Percentiles rank a stretch among this genome's conserved stretches.
These are phyloP conservation scores for Phytophthora chlamydospora DNA, from an alignment of 352 stramenopile species.

Conservation along the genomic window DNA sequence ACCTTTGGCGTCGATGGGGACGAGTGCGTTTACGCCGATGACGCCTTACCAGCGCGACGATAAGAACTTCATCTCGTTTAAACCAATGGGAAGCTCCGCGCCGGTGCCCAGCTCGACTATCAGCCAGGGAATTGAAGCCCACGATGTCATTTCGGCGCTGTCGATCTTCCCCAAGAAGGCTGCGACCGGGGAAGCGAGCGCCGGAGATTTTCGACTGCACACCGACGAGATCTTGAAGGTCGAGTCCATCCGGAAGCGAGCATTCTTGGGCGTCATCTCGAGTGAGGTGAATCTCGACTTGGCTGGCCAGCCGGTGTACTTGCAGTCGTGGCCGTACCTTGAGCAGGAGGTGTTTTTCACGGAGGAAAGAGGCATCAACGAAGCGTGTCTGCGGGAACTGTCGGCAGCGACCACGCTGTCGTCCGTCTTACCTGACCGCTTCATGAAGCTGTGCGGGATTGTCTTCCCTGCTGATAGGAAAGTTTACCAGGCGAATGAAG, in stretches of 20 bases:
- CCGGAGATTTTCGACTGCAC: constrained; percentile 40
- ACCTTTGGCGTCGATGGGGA: constrained; percentile 3
- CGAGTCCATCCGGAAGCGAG: constrained; percentile 73
- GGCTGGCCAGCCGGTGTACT: constrained; percentile 59
- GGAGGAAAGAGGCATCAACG: constrained; percentile 50
- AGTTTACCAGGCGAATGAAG: constrained; percentile 25
- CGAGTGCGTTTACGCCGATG: background rate
- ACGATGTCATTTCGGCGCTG: constrained; percentile 28
- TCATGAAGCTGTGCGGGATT: constrained; percentile 70
- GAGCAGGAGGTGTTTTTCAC: constrained; percentile 62
- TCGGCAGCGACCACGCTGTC: constrained; percentile 53
- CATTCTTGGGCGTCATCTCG: constrained; percentile 58
- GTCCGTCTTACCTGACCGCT: constrained; percentile 47
- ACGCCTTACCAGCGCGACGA: constrained; percentile 3
- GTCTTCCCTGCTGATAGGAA: constrained; percentile 70
- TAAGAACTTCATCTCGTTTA: constrained; percentile 37
- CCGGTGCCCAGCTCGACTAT: constrained; percentile 16
- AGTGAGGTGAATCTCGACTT: constrained; percentile 47
- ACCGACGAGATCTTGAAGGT: constrained; percentile 52
- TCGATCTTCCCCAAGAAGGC: constrained; percentile 51
- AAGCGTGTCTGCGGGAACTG: constrained; percentile 64
- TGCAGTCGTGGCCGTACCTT: constrained; percentile 83
- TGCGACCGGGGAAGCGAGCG: constrained; percentile 21
- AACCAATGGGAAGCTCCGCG: constrained; percentile 23
- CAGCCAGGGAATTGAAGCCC: constrained; percentile 9